phyloP scores from a whole-genome alignment of 768 basidiomycete genomes.

The Hericium rajendrae region DNA sequence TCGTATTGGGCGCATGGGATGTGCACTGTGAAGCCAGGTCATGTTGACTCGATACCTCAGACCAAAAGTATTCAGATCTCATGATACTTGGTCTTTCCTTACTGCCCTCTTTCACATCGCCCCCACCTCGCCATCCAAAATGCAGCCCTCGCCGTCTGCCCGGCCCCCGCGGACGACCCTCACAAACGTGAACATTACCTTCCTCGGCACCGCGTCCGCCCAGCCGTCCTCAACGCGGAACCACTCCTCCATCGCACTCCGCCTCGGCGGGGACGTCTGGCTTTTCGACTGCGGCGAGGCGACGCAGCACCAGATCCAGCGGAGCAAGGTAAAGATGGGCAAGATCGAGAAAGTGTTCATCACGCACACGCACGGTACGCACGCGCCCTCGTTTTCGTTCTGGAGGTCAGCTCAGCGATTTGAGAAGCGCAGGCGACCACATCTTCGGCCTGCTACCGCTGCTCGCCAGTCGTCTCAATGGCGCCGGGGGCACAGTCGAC shows the following conservation, averaged over 20 bases:
- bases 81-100: too few species aligned
- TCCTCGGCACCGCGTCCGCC: constrained; percentile 76
- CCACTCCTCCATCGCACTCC: constrained; percentile 64
- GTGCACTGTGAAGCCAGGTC: too few species aligned
- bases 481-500: constrained; percentile 56
- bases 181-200: constrained; percentile 45
- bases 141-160: neutral
- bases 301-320: constrained; percentile 71
- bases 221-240: constrained; percentile 72
- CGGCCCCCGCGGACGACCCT: neutral
- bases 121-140: neutral
- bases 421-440: constrained; percentile 54
- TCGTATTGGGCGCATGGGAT: too few species aligned
- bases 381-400: neutral
- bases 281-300: constrained; percentile 82
- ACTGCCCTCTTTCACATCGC: too few species aligned
- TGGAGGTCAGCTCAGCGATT: neutral
- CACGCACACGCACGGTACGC: constrained; percentile 79
- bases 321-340: constrained; percentile 66
- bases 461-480: constrained; percentile 61
- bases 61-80: too few species aligned
- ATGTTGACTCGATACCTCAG: too few species aligned
- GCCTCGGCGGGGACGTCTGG: constrained; percentile 65
- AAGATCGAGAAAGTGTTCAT: constrained; percentile 77
- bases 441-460: constrained; percentile 69